Conservation (phyloP, 2,329 filamentous ascomycete genomes). For the Herpomyces periplanetae region DNA sequence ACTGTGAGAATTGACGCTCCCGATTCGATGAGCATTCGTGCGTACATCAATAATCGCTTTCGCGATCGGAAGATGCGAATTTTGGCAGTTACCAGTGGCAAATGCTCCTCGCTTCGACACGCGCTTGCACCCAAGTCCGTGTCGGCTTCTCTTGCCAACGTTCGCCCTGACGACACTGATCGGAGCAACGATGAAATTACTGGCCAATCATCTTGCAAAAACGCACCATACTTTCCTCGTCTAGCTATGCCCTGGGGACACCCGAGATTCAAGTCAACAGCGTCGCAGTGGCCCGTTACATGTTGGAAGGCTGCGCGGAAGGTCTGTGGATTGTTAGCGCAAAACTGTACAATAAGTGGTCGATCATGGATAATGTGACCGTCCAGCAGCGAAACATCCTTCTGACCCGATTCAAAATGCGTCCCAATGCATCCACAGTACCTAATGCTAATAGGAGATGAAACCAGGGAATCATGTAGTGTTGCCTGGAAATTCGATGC, state of each 20-base stretch:
- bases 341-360: constrained; percentile 84
- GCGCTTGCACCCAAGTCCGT: no score
- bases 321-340: constrained; percentile 46
- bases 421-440: constrained; percentile 6
- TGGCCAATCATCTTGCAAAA: constrained; percentile 65
- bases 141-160: constrained; percentile 31
- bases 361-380: constrained; percentile 51
- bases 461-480: constrained; percentile 6
- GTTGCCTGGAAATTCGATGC: constrained; percentile 39
- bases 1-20: constrained; percentile 79
- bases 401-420: neutral
- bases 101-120: no score
- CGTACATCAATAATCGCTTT: constrained; percentile 59
- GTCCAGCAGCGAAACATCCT: constrained; percentile 18
- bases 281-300: constrained; percentile 60
- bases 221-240: constrained; percentile 66
- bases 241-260: constrained; percentile 84
- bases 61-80: constrained; percentile 57
- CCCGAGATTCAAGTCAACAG: constrained; percentile 71
- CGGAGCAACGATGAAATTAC: constrained; percentile 47
- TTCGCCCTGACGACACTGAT: no score
- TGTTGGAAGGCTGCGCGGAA: constrained; percentile 36
- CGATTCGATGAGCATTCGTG: constrained; percentile 42
- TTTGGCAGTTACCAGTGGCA: constrained; percentile 87
- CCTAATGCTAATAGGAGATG: constrained; percentile 7